Conservation (phyloP, 1,139 yeast species). For the Martiniozyma asiatica region DNA sequence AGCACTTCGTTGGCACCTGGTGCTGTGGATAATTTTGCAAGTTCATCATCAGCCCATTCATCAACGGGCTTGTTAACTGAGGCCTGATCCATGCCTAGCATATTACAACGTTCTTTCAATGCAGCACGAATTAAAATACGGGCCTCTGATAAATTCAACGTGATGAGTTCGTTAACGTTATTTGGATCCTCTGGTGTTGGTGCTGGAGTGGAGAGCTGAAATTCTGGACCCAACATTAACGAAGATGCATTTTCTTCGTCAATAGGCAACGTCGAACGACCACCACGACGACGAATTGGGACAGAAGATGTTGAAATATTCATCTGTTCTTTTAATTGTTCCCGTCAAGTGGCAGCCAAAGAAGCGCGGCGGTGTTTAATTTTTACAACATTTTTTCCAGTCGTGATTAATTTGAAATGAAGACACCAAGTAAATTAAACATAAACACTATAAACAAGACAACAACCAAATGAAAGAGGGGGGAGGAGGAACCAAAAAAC, state of each 20-base stretch:
- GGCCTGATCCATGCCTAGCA: slow-evolving; percentile 23
- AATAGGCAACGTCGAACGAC: slow-evolving; percentile 46
- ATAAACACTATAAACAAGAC: too few species aligned
- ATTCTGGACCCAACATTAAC: slow-evolving; percentile 85
- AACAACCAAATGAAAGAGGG: too few species aligned
- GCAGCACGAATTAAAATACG: slow-evolving; percentile 85
- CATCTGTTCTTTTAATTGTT: too few species aligned
- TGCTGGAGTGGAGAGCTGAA: slow-evolving; percentile 66
- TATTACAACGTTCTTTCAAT: slow-evolving; percentile 54
- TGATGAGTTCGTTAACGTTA: slow-evolving; percentile 61
- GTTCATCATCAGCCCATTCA: slow-evolving; percentile 39
- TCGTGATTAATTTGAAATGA: too few species aligned
- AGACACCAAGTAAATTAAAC: too few species aligned
- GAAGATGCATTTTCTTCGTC: slow-evolving; percentile 88
- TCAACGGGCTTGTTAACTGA: too few species aligned
- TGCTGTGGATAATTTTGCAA: slow-evolving; percentile 59
- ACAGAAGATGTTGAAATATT: slow-evolving; percentile 84
- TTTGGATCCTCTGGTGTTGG: slow-evolving; percentile 76
- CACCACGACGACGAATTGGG: slow-evolving; percentile 68
- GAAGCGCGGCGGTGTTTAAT: too few species aligned
- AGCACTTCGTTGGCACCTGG: slow-evolving; percentile 53
- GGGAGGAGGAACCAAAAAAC: too few species aligned
- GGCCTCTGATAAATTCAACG: slow-evolving; percentile 82
- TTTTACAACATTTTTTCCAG: too few species aligned
- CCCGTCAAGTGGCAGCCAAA: too few species aligned